Evolutionary conservation across 2,329 filamentous ascomycete genomes (phyloP).

Genomic region (Alternaria conjuncta): DNA sequence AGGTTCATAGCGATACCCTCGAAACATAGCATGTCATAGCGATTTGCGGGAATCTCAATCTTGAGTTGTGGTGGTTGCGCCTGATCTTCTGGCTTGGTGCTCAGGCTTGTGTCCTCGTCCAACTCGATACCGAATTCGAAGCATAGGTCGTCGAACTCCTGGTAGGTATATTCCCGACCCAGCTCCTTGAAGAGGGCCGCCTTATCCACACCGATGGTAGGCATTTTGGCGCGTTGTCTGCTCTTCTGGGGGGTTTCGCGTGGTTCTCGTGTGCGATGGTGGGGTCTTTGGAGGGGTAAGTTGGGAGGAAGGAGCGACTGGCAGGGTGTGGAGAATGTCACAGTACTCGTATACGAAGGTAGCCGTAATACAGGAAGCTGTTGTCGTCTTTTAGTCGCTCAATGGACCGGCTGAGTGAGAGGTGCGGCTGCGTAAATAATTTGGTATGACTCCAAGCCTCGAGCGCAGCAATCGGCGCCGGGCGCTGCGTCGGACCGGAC

Average conservation of each 20-base stretch:
- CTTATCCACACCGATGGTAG: conserved; percentile 96
- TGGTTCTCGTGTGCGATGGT: conserved; percentile 26
- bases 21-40: conserved; percentile 94
- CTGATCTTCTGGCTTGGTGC: conserved; percentile 45
- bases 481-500: conserved; percentile 23
- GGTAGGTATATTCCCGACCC: conserved; percentile 87
- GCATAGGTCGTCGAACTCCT: conserved; percentile 96
- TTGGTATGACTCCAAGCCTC: conserved; percentile 35
- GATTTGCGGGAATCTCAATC: conserved; percentile 97
- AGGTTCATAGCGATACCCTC: conserved; percentile 95
- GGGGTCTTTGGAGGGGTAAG: conserved; percentile 40
- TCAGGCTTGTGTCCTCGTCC: conserved; percentile 73
- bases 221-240: conserved; percentile 67
- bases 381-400: background rate
- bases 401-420: conserved; percentile 3
- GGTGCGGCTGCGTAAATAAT: conserved; percentile 22
- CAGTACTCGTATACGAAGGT: background rate
- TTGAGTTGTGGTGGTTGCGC: conserved; percentile 92
- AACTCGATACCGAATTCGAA: conserved; percentile 99
- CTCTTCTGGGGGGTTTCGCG: conserved; percentile 5
- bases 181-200: conserved; percentile 92
- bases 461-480: conserved; percentile 17
- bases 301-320: conserved; percentile 25
- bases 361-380: background rate
- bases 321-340: background rate